Percentiles rank a stretch among this genome's conserved stretches.
phyloP scores from a whole-genome alignment of 352 stramenopile genomes.

The Phytophthora constricta region DNA sequence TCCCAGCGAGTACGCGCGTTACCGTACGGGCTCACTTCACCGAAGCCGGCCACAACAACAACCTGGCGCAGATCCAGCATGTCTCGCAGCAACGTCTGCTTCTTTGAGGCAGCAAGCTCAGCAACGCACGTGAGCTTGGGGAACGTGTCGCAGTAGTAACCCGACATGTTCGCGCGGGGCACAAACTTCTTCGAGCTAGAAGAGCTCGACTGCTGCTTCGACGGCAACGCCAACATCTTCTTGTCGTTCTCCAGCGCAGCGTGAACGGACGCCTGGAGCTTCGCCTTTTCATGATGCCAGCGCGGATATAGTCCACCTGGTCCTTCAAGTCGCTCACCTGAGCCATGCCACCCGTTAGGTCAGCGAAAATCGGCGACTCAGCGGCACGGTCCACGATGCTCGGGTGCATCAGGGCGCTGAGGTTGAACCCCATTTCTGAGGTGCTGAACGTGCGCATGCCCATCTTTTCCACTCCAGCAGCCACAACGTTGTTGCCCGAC shows the following conservation, averaged over 20 bases:
- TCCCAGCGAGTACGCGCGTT: conserved; percentile 90
- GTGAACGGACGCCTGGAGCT: conserved; percentile 58
- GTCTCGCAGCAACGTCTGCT: conserved; percentile 56
- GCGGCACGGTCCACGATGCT: conserved; percentile 75
- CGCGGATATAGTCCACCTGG: conserved; percentile 60
- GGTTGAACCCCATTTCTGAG: conserved; percentile 91
- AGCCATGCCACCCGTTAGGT: conserved; percentile 83
- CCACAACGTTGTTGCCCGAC: conserved; percentile 89
- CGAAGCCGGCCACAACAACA: conserved; percentile 87
- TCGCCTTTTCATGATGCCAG: conserved; percentile 60
- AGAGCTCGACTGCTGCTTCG: no score
- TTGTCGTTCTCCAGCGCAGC: conserved; percentile 48
- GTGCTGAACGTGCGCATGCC: conserved; percentile 88
- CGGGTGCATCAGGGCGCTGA: conserved; percentile 84
- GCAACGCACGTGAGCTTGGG: conserved; percentile 54
- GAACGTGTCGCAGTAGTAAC: conserved; percentile 78
- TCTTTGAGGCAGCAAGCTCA: conserved; percentile 40
- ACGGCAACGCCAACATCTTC: conserved; percentile 34
- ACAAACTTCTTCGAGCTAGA: conserved; percentile 35
- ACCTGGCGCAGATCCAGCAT: conserved; percentile 88
- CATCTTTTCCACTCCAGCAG: conserved; percentile 79
- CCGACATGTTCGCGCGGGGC: conserved; percentile 71
- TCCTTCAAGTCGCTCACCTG: conserved; percentile 80
- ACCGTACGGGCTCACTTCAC: conserved; percentile 87
- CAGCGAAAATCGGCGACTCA: conserved; percentile 76